Evolutionary conservation across 495 filamentous ascomycete species (phyloP).

Genomic region (Aspergillus sclerotiicarbonarius): DNA sequence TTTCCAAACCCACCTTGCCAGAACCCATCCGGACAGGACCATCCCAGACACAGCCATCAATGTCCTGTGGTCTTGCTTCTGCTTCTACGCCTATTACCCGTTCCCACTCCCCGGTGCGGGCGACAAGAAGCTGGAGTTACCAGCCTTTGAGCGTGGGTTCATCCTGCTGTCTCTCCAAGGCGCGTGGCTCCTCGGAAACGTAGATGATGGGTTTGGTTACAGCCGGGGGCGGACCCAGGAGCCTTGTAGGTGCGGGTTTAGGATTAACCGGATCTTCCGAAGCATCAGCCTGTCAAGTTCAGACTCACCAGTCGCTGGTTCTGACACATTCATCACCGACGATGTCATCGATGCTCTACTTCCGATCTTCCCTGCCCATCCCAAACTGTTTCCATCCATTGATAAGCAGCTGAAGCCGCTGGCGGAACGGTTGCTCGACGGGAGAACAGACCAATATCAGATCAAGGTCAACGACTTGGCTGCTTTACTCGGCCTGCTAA

Average conservation of each 20-base stretch:
- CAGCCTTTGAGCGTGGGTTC: constrained; percentile 1
- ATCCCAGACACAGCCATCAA: background rate
- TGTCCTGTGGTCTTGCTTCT: constrained; percentile 3
- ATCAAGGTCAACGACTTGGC: background rate
- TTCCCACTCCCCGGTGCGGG: background rate
- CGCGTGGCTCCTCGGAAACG: background rate
- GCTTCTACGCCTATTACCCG: constrained; percentile 1
- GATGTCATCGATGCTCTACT: background rate
- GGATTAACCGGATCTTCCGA: background rate
- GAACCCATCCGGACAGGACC: background rate
- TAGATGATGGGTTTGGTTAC: background rate
- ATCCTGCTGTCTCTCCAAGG: background rate
- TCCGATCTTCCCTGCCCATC: background rate
- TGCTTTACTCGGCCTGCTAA: background rate
- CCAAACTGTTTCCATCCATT: background rate
- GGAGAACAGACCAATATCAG: background rate
- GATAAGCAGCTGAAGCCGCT: background rate
- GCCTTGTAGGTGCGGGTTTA: background rate
- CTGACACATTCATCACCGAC: background rate
- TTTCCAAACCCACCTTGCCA: background rate
- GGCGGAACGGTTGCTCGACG: background rate
- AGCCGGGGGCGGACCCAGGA: background rate
- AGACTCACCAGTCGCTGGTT: background rate
- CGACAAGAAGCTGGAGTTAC: background rate
- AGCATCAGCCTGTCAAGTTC: background rate